Evolutionary conservation across 345 rosid species (phyloP).

Genomic region (Isatis tinctoria): DNA sequence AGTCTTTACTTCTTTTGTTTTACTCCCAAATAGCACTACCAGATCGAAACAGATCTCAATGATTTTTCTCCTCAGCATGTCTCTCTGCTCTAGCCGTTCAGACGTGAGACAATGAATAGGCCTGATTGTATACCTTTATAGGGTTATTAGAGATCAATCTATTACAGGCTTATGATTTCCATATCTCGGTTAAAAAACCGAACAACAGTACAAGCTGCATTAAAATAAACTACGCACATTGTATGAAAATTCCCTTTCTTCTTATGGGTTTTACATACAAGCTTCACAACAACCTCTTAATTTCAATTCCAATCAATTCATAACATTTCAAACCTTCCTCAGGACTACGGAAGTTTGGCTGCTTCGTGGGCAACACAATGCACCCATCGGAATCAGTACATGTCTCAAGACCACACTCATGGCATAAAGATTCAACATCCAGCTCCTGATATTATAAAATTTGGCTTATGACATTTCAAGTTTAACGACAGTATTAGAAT

Average conservation of each 20-base stretch:
- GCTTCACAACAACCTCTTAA: slow-evolving; percentile 21
- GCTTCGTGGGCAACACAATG: slow-evolving; percentile 60
- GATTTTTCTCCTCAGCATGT: not conserved
- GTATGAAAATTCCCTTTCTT: not conserved
- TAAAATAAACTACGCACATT: not conserved
- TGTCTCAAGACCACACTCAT: slow-evolving; percentile 74
- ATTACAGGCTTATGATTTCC: not conserved
- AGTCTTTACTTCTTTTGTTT: not conserved
- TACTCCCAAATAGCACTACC: not conserved
- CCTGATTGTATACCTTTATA: not conserved
- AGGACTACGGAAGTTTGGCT: slow-evolving; percentile 51
- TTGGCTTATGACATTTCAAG: slow-evolving; percentile 2
- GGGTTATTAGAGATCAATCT: not conserved
- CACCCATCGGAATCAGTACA: slow-evolving; percentile 48
- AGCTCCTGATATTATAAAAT: slow-evolving; percentile 46
- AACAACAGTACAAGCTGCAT: not conserved
- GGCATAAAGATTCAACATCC: slow-evolving; percentile 64
- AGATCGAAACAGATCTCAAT: not conserved
- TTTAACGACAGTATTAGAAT: slow-evolving; percentile 3
- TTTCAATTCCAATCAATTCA: slow-evolving; percentile 41
- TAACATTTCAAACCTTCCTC: slow-evolving; percentile 43
- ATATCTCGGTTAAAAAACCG: too few relatives aligned
- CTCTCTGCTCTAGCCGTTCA: not conserved
- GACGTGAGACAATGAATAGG: not conserved
- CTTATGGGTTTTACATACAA: not conserved